Base-by-base conservation (phyloP, 139 green algal species). In the Micractinium sp. region DNA sequence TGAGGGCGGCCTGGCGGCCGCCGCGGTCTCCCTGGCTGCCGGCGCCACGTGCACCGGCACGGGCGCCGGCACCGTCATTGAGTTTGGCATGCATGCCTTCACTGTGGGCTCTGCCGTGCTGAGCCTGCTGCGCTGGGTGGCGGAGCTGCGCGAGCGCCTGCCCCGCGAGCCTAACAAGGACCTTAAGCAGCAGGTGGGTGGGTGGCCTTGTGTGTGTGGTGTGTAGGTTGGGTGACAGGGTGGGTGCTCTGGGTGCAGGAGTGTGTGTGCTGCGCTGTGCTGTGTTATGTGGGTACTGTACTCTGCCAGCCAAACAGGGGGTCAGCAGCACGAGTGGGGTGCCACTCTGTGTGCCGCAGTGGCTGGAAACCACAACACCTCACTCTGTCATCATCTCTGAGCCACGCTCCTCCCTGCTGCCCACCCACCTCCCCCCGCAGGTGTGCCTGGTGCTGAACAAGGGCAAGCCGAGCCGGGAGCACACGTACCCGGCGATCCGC, bases 81-180 rank as follows among this genome's bases (percentile, higher is more conserved):
- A 94, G 66, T 94, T 94, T 88, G 91, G 92, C 87, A 94, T 94
- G 91, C 92, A 94, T 73, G 92, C 92, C 31, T 94, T 94, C 89
- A 94, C 91, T 9, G 75, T 94, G 56, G 92, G 92, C 38, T 88
- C 84, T 9, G 92, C 92, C 22, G 88, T 94, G 79, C 82, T 94
- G 38, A 86, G 85, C 75, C 69, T 94, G 86, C 77, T 93, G 67
- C 77, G 92, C 73, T 94, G 92, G 92, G 73, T 94, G 87, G 74
- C 84, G 15, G 92, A 94, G 85, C 73, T 94, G 56, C 84, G 91
- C 29, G 85, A 94, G 77, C 81, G 91, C 15, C 85, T 94, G 81
- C 82, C 85, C 25, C 39, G 74, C 2, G 91, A 92, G 80, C 87
- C 67, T 1, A 66, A 63, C 56, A 73, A 82, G 33, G 87, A 87